Base-by-base conservation (phyloP, 2,329 filamentous ascomycete species). In the Lecanicillium sp. region DNA sequence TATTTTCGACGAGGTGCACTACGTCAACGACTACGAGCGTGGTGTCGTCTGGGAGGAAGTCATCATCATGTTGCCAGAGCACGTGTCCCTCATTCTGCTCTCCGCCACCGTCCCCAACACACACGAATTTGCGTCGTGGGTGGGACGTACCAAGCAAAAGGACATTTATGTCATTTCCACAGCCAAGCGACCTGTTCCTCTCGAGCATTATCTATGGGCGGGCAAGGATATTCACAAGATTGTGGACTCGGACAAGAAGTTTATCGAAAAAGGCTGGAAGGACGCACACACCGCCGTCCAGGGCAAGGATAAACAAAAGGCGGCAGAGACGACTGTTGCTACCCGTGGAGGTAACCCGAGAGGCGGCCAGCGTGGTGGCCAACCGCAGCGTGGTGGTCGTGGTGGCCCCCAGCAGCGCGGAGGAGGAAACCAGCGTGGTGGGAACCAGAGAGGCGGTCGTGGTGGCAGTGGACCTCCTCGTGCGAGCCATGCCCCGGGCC, bases 1-100 rank as follows among this genome's bases (percentile, higher is more conserved):
- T 57, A 96, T 98, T 41, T 98, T 98, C 54, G 93, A 98, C 60
- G 93, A 98, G 67, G 93, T 98, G 2, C 93, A 98, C 67, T 98
- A 98, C 62, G 91, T 98, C 55, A 98, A 97, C 62, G 93, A 98
- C 63, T 78, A 86, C 21, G 93, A 97, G 65, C 81, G 93, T 67
- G 93, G 93, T 60, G 93, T 98, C 5, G 93, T 98, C 0, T 98
- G 93, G 93, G 93, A 98, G 67, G 93, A 98, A 67, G 93, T 98
- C 59, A 98, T 98, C 61, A 98, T 98, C 60, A 97, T 98, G 93
- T 76, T 98, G 48, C 93, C 93, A 0, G 90, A 95, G 63, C 93
- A 98, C 67, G 89, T 98, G 32, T 95, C 93, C 2, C 77, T 98
- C 19, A 98, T 98, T 56, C 73, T 97, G 2, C 77, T 98, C 3